Evolutionary conservation across 2,329 filamentous ascomycete species (phyloP), one percentile per base, ranked within the genome.

Genomic region (Aureobasidium musti): DNA sequence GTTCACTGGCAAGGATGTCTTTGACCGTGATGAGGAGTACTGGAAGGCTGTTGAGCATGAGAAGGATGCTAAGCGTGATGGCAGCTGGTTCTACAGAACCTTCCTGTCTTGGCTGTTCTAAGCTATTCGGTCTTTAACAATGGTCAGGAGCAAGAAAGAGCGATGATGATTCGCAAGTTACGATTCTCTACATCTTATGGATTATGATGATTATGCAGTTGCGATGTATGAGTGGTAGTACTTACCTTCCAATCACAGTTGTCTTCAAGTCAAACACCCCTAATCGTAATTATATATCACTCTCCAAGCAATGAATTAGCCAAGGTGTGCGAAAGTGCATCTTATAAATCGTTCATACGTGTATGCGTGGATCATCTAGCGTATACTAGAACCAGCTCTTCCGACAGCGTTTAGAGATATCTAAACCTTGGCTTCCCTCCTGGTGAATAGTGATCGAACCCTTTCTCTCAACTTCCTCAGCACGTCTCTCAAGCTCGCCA

Each of bases 11-110:
- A 92, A 91, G 80, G 88, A 89, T 63, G 82, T 85, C 68, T 89
- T 91, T 70, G 89, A 91, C 77, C 82, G 86, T 10, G 89, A 92
- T 73, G 90, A 92, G 79, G 84, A 86, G 68, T 87, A 86, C 69
- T 92, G 89, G 78, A 72, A 91, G 65, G 87, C 84, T 13, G 73
- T 74, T n/a, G 77, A 85, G 74, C 83, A 80, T 2, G 78, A 78
- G 43, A 76, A 74, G 69, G 78, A 78, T 43, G 76, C 74, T 68
- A 72, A 74, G 26, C 75, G 72, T n/a, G 56, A 53, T 19, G 63
- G 59, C 8, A 57, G 57, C 37, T 82, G 81, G 80, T 87, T 88
- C 75, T 89, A 89, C 74, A 78, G 77, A 63, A 83, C 72, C 1
- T 88, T 86, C 72, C 74, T 89, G 23, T 77, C 84, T 6, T 89